Percentiles rank a stretch among this genome's conserved stretches.
Evolutionary conservation across 768 basidiomycete species (phyloP).

Genomic region (Termitomyces sp.): DNA sequence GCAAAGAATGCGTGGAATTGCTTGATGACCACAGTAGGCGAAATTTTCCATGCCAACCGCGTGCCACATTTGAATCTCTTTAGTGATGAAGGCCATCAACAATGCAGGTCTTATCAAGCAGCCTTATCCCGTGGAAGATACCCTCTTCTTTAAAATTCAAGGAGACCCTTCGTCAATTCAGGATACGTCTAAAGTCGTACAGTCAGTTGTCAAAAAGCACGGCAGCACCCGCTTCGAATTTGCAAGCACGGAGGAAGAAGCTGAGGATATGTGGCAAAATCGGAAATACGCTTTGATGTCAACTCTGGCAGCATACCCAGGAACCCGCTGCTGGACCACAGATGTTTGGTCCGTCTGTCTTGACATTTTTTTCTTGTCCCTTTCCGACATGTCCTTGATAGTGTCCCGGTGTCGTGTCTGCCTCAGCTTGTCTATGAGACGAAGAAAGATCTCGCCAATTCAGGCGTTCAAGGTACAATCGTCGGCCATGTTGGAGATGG

Average conservation of each 20-base stretch:
- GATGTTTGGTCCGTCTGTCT: conserved; percentile 70
- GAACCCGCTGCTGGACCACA: conserved; percentile 73
- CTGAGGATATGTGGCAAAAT: conserved; percentile 75
- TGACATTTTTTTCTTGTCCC: neutral
- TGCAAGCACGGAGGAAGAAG: conserved; percentile 70
- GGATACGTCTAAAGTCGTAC: conserved; percentile 53
- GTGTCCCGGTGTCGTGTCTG: conserved; percentile 66
- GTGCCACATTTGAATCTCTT: neutral
- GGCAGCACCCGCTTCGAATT: conserved; percentile 67
- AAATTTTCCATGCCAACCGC: neutral
- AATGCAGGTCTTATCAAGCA: conserved; percentile 52
- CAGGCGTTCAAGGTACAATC: conserved; percentile 59
- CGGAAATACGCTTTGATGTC: conserved; percentile 81
- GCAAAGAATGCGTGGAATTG: conserved; percentile 80
- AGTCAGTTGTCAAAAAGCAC: conserved; percentile 60
- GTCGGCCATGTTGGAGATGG: conserved; percentile 83
- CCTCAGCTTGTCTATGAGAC: conserved; percentile 73
- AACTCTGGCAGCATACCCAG: conserved; percentile 60
- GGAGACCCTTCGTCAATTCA: conserved; percentile 59
- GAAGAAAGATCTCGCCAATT: conserved; percentile 63
- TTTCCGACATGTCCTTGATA: conserved; percentile 15
- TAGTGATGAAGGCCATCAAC: conserved; percentile 80
- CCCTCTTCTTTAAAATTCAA: conserved; percentile 90
- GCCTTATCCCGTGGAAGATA: conserved; percentile 68
- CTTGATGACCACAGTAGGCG: conserved; percentile 67